phyloP scores from a whole-genome alignment of 768 basidiomycete genomes.

The Rhodotorula sphaerocarpa region DNA sequence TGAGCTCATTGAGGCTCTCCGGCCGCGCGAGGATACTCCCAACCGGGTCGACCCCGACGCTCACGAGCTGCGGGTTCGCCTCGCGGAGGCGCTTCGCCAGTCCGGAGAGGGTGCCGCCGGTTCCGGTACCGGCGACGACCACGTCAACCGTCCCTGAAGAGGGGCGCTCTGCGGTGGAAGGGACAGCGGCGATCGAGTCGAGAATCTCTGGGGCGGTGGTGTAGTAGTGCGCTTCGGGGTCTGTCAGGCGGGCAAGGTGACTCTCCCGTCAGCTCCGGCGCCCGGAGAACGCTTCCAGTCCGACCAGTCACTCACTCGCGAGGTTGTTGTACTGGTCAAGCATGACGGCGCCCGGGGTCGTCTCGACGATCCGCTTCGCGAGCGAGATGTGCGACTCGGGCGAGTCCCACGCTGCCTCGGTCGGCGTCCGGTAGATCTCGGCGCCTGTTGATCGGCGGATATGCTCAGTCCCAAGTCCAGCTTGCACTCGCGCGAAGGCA shows the following conservation, averaged over 20 bases:
- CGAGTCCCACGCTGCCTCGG: conserved; percentile 76
- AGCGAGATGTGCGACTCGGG: conserved; percentile 91
- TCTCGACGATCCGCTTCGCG: conserved; percentile 63
- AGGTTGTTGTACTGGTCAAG: conserved; percentile 68
- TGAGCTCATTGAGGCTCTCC: conserved; percentile 52
- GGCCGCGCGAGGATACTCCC: conserved; percentile 81
- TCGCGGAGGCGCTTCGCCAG: conserved; percentile 70
- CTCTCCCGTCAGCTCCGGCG: background rate
- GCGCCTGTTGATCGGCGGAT: too few relatives aligned
- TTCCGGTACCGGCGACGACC: conserved; percentile 79
- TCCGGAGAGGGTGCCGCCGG: conserved; percentile 91
- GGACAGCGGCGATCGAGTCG: conserved; percentile 76
- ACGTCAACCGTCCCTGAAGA: conserved; percentile 59
- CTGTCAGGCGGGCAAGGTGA: background rate
- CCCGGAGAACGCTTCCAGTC: background rate
- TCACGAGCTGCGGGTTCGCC: conserved; percentile 63
- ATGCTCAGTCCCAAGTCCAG: too few relatives aligned
- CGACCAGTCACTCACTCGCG: conserved; percentile 57
- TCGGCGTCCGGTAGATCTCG: conserved; percentile 88
- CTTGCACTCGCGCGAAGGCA: background rate
- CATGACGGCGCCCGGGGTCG: conserved; percentile 78
- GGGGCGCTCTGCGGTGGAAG: conserved; percentile 60
- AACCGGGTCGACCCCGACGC: conserved; percentile 89
- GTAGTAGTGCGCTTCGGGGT: conserved; percentile 63
- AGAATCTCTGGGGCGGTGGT: conserved; percentile 90